Percentiles rank a stretch among this genome's conserved stretches.
Conservation (phyloP, 2,329 filamentous ascomycete species). For the Cyanodermella asteris region DNA sequence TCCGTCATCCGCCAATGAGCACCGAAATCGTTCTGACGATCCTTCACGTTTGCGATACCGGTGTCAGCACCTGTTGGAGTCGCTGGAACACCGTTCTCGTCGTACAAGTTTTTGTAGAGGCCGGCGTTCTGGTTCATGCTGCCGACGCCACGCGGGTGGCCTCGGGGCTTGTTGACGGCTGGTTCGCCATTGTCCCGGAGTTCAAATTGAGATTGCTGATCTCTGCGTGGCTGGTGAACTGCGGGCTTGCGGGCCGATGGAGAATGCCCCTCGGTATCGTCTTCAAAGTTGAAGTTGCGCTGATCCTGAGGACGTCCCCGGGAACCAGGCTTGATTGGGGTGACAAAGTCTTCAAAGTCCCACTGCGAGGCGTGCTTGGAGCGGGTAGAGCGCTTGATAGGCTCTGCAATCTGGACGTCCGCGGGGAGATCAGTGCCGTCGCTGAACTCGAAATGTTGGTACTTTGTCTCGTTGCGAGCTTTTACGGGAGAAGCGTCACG, state of each 20-base stretch:
- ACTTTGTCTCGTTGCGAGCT: conserved; percentile 34
- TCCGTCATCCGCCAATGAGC: conserved; percentile 60
- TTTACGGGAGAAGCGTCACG: conserved; percentile 9
- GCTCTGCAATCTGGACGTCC: too few species aligned
- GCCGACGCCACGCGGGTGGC: conserved; percentile 27
- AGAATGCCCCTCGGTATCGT: conserved; percentile 34
- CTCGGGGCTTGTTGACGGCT: conserved; percentile 24
- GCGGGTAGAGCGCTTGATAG: conserved; percentile 14
- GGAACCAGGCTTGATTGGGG: conserved; percentile 51
- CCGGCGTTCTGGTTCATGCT: conserved; percentile 44
- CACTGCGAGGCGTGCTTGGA: conserved; percentile 54
- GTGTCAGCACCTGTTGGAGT: too few species aligned
- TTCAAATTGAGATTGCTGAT: conserved; percentile 66
- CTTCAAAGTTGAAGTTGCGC: conserved; percentile 56
- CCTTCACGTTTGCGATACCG: conserved; percentile 53
- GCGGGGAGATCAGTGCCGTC: conserved; percentile 32
- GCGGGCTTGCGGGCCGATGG: too few species aligned
- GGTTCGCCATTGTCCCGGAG: conserved; percentile 53
- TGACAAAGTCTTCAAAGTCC: conserved; percentile 73
- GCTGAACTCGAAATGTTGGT: conserved; percentile 64
- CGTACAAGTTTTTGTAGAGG: conserved; percentile 55
- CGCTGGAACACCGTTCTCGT: conserved; percentile 26
- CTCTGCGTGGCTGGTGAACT: conserved; percentile 50
- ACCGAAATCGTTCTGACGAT: conserved; percentile 55
- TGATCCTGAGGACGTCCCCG: conserved; percentile 47